phyloP scores from a whole-genome alignment of 176 grass and related monocot species.

The Aegilops longissima region DNA sequence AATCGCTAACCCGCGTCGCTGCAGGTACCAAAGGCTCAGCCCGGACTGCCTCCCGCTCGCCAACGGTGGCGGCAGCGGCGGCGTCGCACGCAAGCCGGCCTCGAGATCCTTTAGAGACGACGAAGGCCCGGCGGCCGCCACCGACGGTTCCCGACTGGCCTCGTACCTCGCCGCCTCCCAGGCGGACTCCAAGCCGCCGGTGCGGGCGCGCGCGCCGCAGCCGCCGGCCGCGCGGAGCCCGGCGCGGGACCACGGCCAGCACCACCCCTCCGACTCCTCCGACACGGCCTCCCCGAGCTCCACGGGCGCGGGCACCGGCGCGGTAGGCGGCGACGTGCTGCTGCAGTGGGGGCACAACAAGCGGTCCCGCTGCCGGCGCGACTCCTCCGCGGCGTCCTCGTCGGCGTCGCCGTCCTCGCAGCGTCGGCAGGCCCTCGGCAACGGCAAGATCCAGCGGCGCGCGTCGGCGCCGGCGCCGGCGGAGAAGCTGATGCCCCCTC shows the following conservation, averaged over 20 bases:
- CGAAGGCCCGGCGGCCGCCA: slow-evolving; percentile 10
- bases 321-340: slow-evolving; percentile 58
- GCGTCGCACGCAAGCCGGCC: slow-evolving; percentile 31
- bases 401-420: slow-evolving; percentile 39
- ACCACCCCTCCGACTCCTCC: slow-evolving; percentile 42
- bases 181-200: slow-evolving; percentile 32
- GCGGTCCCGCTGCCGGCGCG: slow-evolving; percentile 67
- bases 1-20: slow-evolving; percentile 15
- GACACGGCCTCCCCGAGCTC: slow-evolving; percentile 49
- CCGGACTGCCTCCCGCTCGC: slow-evolving; percentile 70
- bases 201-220: slow-evolving; percentile 10
- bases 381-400: slow-evolving; percentile 36
- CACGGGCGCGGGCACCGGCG: slow-evolving; percentile 1
- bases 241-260: slow-evolving; percentile 26
- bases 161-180: slow-evolving; percentile 27
- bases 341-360: slow-evolving; percentile 92
- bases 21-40: slow-evolving; percentile 84
- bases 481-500: slow-evolving; percentile 74
- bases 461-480: slow-evolving; percentile 42
- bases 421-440: slow-evolving; percentile 2
- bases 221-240: slow-evolving; percentile 34
- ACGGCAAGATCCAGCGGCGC: slow-evolving; percentile 58
- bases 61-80: slow-evolving; percentile 35
- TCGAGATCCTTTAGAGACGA: slow-evolving; percentile 44
- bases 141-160: slow-evolving; percentile 25